These are phyloP conservation scores for Camellia granthamiana DNA, from an alignment of 148 eudicot species.

Conservation along the genomic window DNA sequence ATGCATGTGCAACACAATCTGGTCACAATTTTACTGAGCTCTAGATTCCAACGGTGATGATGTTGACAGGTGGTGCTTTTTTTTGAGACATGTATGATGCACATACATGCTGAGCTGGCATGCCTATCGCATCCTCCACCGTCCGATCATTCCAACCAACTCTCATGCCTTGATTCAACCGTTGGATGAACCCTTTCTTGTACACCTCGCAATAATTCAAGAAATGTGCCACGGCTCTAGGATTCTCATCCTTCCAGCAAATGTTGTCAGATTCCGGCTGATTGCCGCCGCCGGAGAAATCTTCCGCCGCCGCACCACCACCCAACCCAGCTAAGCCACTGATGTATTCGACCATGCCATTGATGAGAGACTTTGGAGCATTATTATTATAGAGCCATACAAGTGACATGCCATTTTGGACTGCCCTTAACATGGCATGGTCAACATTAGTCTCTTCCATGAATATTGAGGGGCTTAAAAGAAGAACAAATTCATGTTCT, in stretches of 20 bases:
- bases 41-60: not conserved
- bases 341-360: slow-evolving; percentile 58
- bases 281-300: not conserved
- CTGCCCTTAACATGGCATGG: slow-evolving; percentile 30
- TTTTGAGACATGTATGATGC: slow-evolving; percentile 10
- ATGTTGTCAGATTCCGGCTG: not conserved
- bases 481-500: slow-evolving; percentile 30
- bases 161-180: slow-evolving; percentile 47
- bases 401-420: slow-evolving; percentile 49
- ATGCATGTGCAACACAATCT: too few relatives aligned
- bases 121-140: slow-evolving; percentile 25
- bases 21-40: not conserved
- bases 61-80: not conserved
- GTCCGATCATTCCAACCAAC: slow-evolving; percentile 35
- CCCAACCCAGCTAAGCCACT: slow-evolving; percentile 15
- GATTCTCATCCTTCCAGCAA: slow-evolving; percentile 48
- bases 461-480: slow-evolving; percentile 41
- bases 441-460: slow-evolving; percentile 26
- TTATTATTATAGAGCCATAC: slow-evolving; percentile 41
- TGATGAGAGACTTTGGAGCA: slow-evolving; percentile 34
- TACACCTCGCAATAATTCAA: slow-evolving; percentile 37
- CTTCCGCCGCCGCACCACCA: not conserved
- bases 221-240: slow-evolving; percentile 41
- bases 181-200: slow-evolving; percentile 44
- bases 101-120: slow-evolving; percentile 24